Evolutionary conservation across 257 asterid species (phyloP), one percentile per base, ranked within the genome.

Genomic region (Solanum clarkiae): DNA sequence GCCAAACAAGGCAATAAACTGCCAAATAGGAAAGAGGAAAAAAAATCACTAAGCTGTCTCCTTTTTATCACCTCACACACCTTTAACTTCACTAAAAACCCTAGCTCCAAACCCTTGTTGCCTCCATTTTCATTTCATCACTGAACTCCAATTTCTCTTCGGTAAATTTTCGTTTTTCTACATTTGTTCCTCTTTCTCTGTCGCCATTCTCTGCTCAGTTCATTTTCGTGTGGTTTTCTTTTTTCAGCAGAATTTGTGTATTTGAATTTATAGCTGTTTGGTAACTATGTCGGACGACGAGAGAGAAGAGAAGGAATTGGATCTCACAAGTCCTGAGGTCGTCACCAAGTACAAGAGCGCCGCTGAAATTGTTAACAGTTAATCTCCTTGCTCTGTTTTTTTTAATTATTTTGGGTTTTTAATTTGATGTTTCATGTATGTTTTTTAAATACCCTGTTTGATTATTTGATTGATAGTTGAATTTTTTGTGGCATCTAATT

Each of bases 331-430:
- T 85, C 90, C 95, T 8, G 99, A 94, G 86, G 99, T 96, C 16
- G 99, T 96, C 88, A 96, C 99, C 66, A 96, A 94, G 86, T 96
- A 96, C 90, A 96, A 96, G 90, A 85, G 93, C 82, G 98, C 99
- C 26, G 96, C 99, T 54, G 99, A 96, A 87, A 96, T 96, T 77
- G 93, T 93, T 56, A 96, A 94, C 91, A 96, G 99, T 94, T 44
- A 86, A 86, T 24, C 32, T 54, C 57, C 44, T 15, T 68, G 16
- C 24, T 69, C 55, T 20, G 8, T 65, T 86, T 47, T 20, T 65
- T 54, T 3, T 69, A 13, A 14, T 26, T 14, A 36, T 59, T 77
- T 81, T 60, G 8, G 47, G 18, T 12, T 74, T 53, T 29, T 40
- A 57, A 16, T 36, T 57, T 57, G 32, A 29, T 18, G 12, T 51